Evolutionary conservation across 1,284 basidiomycete species (phyloP), one percentile per base, ranked within the genome.

Genomic region (Exobasidium rhododendri): DNA sequence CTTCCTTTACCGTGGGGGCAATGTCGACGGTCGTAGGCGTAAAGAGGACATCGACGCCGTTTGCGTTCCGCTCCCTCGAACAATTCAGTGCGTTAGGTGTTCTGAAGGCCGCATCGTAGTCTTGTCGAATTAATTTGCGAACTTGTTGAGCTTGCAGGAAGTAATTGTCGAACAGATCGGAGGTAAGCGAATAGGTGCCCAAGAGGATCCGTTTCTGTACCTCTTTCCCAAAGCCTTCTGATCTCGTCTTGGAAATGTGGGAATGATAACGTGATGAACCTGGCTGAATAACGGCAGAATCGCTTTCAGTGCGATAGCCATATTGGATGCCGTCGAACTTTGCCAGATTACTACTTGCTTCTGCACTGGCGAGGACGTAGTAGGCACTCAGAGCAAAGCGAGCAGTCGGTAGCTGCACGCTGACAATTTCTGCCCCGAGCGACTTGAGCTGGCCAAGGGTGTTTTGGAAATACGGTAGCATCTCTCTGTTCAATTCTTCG

Each of bases 121-220:
- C 93, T 2, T 84, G 72, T 66, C 86, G 85, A 56, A 98, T 82
- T 5, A 85, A 80, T 46, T 85, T 83, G 1, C 94, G 86, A 22
- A 97, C 85, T 20, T 87, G 84, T 64, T 93, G 89, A 0, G 96
- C 93, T 81, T 94, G 90, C 2, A 97, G 84, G 78, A 93, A 97
- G 80, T 94, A 97, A 77, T 96, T 97, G 81, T 97, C 90, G 78
- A 94, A 96, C 14, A 92, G 92, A 67, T 92, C 91, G 17, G 56
- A 29, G 24, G 89, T 89, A 20, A 98, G 82, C 1, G 93, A 91
- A 77, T 94, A 92, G 0, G 92, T 92, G 0, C 94, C 94, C 0
- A 97, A 83, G n/a, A 97, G 77, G 17, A 98, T 87, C 0, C 94
- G 86, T 73, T 89, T 89, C 80, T 88, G 85, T 1, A 94, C 94